phyloP scores from a whole-genome alignment of 23 red algal species.

The Gracilariopsis chorda region DNA sequence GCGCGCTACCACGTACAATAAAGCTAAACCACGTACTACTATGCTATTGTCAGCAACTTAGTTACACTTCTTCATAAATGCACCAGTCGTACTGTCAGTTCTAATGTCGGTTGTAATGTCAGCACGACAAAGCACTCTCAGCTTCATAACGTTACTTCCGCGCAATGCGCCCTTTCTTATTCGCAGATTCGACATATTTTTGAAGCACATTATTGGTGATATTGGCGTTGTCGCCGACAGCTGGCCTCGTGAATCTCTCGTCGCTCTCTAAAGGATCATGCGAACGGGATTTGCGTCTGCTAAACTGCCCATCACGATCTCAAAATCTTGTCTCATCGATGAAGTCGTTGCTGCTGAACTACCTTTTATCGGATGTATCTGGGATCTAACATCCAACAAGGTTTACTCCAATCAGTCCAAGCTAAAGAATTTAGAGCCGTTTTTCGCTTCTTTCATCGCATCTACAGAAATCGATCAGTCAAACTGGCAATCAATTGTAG shows the following conservation, averaged over 20 bases:
- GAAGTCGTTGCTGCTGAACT: background rate
- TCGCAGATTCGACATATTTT: background rate
- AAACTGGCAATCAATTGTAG: no score
- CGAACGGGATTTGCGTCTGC: background rate
- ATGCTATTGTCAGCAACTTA: no score
- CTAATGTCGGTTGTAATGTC: background rate
- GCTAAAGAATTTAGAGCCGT: no score
- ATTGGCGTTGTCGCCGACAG: background rate
- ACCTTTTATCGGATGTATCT: background rate
- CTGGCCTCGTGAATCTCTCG: background rate
- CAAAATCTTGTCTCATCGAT: background rate
- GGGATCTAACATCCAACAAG: no score
- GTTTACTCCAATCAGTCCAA: no score
- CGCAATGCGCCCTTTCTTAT: background rate
- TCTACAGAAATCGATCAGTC: no score
- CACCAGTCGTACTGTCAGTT: background rate
- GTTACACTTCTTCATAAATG: background rate
- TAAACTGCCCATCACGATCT: background rate
- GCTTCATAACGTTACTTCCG: no score
- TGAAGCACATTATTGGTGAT: conserved; percentile 20
- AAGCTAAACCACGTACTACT: no score
- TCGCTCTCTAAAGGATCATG: background rate
- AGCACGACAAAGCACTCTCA: background rate
- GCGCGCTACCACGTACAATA: no score
- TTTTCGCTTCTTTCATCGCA: no score